phyloP scores from a whole-genome alignment of 139 green algal genomes.

The Tetraselmis striata region DNA sequence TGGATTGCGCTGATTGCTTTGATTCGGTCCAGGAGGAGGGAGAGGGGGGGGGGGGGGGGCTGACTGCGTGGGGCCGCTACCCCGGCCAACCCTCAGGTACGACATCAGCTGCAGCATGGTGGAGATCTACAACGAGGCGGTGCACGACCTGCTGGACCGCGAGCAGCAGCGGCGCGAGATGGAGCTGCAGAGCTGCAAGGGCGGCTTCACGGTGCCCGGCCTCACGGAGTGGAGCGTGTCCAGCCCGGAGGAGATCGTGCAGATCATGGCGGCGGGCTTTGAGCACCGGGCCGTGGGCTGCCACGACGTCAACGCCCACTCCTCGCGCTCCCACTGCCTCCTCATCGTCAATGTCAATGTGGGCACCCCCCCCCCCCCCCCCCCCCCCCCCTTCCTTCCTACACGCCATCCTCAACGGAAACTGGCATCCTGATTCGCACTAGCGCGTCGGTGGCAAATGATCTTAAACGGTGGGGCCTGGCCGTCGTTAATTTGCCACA shows the following conservation, averaged over 20 bases:
- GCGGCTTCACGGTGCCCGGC: slow-evolving; percentile 23
- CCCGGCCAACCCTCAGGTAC: too few species aligned
- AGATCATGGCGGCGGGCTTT: slow-evolving; percentile 34
- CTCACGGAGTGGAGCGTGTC: slow-evolving; percentile 20
- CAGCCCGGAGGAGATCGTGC: slow-evolving; percentile 29
- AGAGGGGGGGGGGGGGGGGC: too few species aligned
- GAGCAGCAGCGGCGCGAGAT: slow-evolving; percentile 9
- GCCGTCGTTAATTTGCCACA: too few species aligned
- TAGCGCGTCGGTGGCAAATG: too few species aligned
- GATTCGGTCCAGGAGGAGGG: too few species aligned
- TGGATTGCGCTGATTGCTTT: too few species aligned
- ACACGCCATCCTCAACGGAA: too few species aligned
- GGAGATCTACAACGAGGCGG: slow-evolving; percentile 73
- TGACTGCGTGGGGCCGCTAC: too few species aligned
- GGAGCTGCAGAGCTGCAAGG: slow-evolving; percentile 18
- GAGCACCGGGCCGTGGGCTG: slow-evolving; percentile 26
- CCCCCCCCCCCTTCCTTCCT: too few species aligned
- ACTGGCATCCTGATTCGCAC: too few species aligned
- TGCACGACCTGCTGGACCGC: slow-evolving; percentile 24
- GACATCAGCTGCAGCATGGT: slow-evolving; percentile 51
- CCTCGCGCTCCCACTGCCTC: neutral
- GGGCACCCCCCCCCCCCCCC: too few species aligned
- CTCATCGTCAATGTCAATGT: neutral
- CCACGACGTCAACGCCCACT: slow-evolving; percentile 10
- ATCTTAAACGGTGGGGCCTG: too few species aligned